Base-by-base conservation (phyloP, 441 rosid species). In the Hura crepitans region DNA sequence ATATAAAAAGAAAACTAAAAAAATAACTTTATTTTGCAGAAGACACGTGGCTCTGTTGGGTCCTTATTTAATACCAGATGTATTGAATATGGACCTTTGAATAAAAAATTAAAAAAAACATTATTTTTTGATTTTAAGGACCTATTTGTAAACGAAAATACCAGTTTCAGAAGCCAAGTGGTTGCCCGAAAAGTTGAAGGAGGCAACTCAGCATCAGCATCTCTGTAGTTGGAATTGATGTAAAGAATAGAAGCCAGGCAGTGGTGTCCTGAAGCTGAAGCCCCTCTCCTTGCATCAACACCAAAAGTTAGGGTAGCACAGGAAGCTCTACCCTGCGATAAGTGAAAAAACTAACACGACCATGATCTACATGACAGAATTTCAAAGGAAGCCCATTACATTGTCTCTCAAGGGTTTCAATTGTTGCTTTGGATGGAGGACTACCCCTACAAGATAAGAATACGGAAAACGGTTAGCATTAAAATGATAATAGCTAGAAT, bases 291-390 rank as follows among this genome's bases (percentile, higher is more conserved):
- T 20, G 42, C 28, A 11, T 25, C 6, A 20, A 1, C 54, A 30
- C 22, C 63, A 60, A 30, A 68, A 47, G 68, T 83, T 74, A 92
- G 31, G 95, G 87, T 27, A 90, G 78, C 33, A 72, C 66, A 56
- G 93, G 85, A 65, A 88, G 89, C 39, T 83, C 84, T 56, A 70
- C 73, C 55, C 56, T 82, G 55, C 56, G 70, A 51, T 87, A 82
- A 68, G 86, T 77, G 75, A 87, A 89, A 78, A 86, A 84, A 83
- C 93, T 88, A 33, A 80, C 83, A 47, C 88, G 93, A 4, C 97
- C 96, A 12, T 84, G 76, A 63, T 88, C 86, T 27, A 85, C 74
- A 46, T 85, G 85, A 77, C 93, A 90, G 59, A 89, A 75, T 78
- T 72, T 87, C 72, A 85, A 73, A 15, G 87, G 86, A 51, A 80